phyloP scores from a whole-genome alignment of 1,284 basidiomycete genomes.

The Rhodotorula sp. region DNA sequence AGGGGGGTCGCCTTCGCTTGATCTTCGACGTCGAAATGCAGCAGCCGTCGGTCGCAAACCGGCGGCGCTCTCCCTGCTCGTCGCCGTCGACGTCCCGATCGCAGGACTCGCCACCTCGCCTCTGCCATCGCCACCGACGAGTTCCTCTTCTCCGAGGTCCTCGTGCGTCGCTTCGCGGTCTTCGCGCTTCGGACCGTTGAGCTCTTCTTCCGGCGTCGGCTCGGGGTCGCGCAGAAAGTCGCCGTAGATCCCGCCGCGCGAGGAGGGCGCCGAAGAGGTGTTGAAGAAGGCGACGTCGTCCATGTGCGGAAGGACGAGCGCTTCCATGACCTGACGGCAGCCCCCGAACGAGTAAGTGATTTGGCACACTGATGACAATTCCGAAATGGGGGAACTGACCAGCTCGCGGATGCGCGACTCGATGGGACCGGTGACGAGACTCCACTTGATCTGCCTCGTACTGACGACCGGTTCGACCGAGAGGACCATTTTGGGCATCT shows the following conservation, averaged over 20 bases:
- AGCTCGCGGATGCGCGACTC: constrained; percentile 84
- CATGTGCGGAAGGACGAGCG: constrained; percentile 93
- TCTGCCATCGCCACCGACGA: neutral
- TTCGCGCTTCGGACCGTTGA: neutral
- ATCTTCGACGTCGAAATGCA: neutral
- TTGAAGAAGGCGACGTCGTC: constrained; percentile 97
- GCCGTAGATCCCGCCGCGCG: constrained; percentile 86
- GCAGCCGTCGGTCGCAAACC: neutral
- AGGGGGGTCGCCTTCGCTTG: constrained; percentile 4
- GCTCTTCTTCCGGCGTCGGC: constrained; percentile 9
- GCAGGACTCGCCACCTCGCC: neutral
- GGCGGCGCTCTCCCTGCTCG: neutral
- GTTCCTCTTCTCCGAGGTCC: neutral
- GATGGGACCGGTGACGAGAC: constrained; percentile 83
- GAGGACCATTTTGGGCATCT: constrained; percentile 81
- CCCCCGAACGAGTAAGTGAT: neutral
- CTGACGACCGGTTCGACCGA: constrained; percentile 90
- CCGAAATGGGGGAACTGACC: constrained; percentile 57
- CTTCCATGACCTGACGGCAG: constrained; percentile 72
- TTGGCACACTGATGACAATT: neutral
- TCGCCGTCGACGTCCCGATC: neutral
- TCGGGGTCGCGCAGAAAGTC: constrained; percentile 51
- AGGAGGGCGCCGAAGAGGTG: constrained; percentile 56
- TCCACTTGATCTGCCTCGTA: constrained; percentile 85
- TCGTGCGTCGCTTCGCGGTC: constrained; percentile 1